Percentiles rank a stretch among this genome's conserved stretches.
These are phyloP conservation scores for Hemerocallis citrina DNA, from an alignment of 106 monocot genomes.

Conservation along the genomic window DNA sequence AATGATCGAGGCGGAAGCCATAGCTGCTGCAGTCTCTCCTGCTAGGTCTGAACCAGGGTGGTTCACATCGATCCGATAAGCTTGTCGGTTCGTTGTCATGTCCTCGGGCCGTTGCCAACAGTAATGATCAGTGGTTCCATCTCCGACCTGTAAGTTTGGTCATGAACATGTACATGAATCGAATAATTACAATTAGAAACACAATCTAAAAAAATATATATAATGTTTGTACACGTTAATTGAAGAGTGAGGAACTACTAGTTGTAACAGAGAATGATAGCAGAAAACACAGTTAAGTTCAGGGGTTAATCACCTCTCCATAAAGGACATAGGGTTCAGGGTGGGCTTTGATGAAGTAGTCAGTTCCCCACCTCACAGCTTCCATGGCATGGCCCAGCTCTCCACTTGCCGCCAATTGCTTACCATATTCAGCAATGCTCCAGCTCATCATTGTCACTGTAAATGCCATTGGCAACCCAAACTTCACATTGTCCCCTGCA, in stretches of 20 bases:
- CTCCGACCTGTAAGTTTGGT: constrained; percentile 52
- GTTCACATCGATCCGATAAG: constrained; percentile 63
- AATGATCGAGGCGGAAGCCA: constrained; percentile 73
- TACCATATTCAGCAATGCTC: constrained; percentile 75
- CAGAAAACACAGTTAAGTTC: too few relatives aligned
- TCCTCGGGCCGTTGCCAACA: constrained; percentile 98
- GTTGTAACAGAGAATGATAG: background rate
- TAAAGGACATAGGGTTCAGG: constrained; percentile 87
- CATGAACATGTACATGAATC: background rate
- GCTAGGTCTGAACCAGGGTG: constrained; percentile 89
- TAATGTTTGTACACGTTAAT: background rate
- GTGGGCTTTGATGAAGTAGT: constrained; percentile 89
- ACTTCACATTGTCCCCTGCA: constrained; percentile 80
- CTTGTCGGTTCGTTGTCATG: constrained; percentile 83
- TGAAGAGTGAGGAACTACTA: background rate
- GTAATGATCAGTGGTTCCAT: constrained; percentile 77
- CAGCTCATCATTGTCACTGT: constrained; percentile 71
- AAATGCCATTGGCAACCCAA: constrained; percentile 70
- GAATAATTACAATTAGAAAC: background rate
- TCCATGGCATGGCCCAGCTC: constrained; percentile 86
- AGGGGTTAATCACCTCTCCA: constrained; percentile 44
- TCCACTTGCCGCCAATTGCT: constrained; percentile 60
- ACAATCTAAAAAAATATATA: background rate
- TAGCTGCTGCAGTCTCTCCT: constrained; percentile 83
- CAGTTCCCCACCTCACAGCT: constrained; percentile 89